phyloP scores from a whole-genome alignment of 23 red algal genomes.

The Cyanidiococcus yangmingshanensis region DNA sequence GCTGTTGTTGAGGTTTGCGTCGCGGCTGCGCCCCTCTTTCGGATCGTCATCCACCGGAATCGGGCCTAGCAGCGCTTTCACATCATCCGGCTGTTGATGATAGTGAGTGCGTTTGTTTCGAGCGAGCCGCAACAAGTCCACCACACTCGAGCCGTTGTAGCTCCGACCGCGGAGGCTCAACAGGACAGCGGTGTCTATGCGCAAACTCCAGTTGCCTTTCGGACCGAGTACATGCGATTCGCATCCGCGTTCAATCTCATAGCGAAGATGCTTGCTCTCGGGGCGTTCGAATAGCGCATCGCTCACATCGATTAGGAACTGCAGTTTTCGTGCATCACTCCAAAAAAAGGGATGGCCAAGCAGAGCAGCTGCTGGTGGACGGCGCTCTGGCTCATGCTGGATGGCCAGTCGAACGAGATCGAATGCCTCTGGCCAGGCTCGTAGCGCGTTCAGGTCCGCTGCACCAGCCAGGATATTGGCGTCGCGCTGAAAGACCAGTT shows the following conservation, averaged over 20 bases:
- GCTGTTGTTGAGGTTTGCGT: background rate
- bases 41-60: conserved; percentile 41
- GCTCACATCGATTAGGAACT: conserved; percentile 82
- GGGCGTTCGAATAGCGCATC: conserved; percentile 58
- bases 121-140: conserved; percentile 73
- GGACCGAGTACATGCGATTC: conserved; percentile 27
- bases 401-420: conserved; percentile 71
- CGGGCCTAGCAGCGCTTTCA: conserved; percentile 49
- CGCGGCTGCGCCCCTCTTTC: background rate
- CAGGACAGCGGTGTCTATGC: conserved; percentile 56
- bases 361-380: conserved; percentile 45
- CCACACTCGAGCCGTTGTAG: conserved; percentile 53
- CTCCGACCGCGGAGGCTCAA: conserved; percentile 33
- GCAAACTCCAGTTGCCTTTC: conserved; percentile 46
- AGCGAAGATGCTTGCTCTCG: conserved; percentile 22
- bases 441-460: conserved; percentile 45
- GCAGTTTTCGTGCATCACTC: conserved; percentile 73
- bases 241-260: conserved; percentile 37
- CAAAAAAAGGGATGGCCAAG: conserved; percentile 89
- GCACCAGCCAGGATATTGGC: conserved; percentile 50
- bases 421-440: conserved; percentile 59
- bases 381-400: conserved; percentile 31
- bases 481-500: conserved; percentile 64
- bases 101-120: conserved; percentile 97
- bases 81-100: conserved; percentile 41